phyloP scores from a whole-genome alignment of 208 protist species.

The Wallacemonas collosoma region DNA sequence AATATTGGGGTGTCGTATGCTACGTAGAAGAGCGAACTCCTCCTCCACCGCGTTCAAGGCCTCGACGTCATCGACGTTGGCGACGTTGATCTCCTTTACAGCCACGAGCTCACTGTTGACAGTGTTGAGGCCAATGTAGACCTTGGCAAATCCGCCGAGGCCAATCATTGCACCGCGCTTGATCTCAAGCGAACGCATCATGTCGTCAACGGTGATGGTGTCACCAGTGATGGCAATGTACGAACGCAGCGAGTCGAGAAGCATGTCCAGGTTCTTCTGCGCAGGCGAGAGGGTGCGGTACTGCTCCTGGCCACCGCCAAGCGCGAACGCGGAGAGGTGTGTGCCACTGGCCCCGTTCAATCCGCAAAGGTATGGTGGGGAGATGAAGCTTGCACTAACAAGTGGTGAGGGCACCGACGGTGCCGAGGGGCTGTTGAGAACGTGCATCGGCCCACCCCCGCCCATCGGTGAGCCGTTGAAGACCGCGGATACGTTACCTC shows the following conservation, averaged over 20 bases:
- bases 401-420: conserved; percentile 5
- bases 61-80: conserved; percentile 68
- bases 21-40: conserved; percentile 87
- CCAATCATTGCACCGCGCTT: conserved; percentile 78
- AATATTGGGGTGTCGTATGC: conserved; percentile 88
- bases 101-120: conserved; percentile 82
- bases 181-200: conserved; percentile 64
- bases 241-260: conserved; percentile 54
- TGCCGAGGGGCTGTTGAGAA: not conserved
- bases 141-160: conserved; percentile 83
- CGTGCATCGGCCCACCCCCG: not conserved
- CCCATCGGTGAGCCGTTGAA: not conserved
- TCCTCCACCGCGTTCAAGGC: conserved; percentile 69
- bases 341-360: not conserved
- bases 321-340: conserved; percentile 15
- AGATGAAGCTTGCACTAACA: conserved; percentile 1
- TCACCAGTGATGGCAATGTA: conserved; percentile 61
- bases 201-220: conserved; percentile 71
- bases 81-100: conserved; percentile 90
- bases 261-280: conserved; percentile 48
- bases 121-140: conserved; percentile 83
- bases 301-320: conserved; percentile 26
- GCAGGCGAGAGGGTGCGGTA: conserved; percentile 9
- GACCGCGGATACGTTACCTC: not conserved
- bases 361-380: not conserved